phyloP scores from a whole-genome alignment of 352 stramenopile species.

The Pythium chondricola region DNA sequence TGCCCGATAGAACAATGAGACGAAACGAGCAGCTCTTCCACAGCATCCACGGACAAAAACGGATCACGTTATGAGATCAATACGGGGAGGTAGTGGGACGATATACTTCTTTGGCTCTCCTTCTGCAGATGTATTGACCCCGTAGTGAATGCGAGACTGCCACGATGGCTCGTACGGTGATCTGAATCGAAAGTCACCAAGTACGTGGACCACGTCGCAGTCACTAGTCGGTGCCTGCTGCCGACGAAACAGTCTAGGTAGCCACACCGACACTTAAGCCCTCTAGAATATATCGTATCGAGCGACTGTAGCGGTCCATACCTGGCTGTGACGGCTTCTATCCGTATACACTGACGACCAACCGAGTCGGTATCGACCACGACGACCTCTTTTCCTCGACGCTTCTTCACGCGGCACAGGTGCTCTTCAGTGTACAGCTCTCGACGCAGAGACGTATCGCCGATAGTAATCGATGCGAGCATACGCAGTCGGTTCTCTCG shows the following conservation, averaged over 20 bases:
- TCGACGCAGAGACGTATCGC: no score
- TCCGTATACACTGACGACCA: neutral
- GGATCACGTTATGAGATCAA: neutral
- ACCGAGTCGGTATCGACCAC: no score
- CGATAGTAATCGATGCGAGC: neutral
- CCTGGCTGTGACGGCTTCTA: slow-evolving; percentile 12
- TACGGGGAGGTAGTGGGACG: neutral
- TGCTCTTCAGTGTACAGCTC: no score
- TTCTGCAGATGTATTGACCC: neutral
- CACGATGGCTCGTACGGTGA: neutral
- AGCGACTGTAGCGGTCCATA: neutral
- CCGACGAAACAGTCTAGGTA: neutral
- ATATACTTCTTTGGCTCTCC: no score
- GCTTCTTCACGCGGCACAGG: no score
- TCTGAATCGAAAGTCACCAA: slow-evolving; percentile 5
- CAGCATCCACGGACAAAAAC: neutral
- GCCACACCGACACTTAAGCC: no score
- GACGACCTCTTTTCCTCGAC: no score
- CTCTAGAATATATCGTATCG: no score
- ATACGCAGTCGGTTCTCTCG: neutral
- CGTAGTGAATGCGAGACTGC: slow-evolving; percentile 8
- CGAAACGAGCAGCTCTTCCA: no score
- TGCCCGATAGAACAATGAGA: no score
- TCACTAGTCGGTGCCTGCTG: neutral
- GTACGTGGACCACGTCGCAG: no score